phyloP scores from a whole-genome alignment of 2,329 filamentous ascomycete species.

The Penicillium italicum region DNA sequence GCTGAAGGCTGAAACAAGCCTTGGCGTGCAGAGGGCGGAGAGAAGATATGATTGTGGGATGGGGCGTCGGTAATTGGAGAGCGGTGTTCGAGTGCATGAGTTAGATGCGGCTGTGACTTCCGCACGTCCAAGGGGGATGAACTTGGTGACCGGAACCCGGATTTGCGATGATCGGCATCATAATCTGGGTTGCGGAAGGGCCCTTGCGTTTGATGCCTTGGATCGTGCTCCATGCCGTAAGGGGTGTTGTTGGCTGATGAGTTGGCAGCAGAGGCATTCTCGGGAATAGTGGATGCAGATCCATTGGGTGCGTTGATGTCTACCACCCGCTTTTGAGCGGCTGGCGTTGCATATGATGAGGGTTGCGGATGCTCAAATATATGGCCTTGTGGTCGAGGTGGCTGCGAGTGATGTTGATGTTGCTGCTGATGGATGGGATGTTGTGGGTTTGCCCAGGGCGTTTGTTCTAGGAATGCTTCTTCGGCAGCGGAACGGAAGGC shows the following conservation, averaged over 20 bases:
- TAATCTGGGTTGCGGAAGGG: conserved; percentile 33
- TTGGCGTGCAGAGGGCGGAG: conserved; percentile 34
- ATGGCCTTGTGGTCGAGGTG: conserved; percentile 31
- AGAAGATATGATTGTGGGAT: conserved; percentile 31
- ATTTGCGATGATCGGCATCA: conserved; percentile 31
- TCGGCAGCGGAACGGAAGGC: conserved; percentile 57
- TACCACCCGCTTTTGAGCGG: conserved; percentile 43
- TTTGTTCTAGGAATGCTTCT: conserved; percentile 84
- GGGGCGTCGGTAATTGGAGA: conserved; percentile 20
- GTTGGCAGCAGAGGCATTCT: conserved; percentile 40
- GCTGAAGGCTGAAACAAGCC: conserved; percentile 33
- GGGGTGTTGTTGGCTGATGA: conserved; percentile 46
- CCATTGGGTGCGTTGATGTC: conserved; percentile 44
- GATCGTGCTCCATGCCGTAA: conserved; percentile 38
- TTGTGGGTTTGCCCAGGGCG: conserved; percentile 88
- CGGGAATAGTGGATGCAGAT: conserved; percentile 47
- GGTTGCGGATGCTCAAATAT: conserved; percentile 35
- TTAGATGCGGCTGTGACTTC: conserved; percentile 34
- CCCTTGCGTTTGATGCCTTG: conserved; percentile 22
- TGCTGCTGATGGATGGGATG: conserved; percentile 63
- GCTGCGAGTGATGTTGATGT: conserved; percentile 46
- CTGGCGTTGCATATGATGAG: conserved; percentile 41
- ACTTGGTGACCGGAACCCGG: conserved; percentile 37
- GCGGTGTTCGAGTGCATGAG: conserved; percentile 25
- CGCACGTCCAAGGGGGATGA: conserved; percentile 41